Evolutionary conservation across 2,329 filamentous ascomycete genomes (phyloP).

Genomic region (Trichoderma sp.): DNA sequence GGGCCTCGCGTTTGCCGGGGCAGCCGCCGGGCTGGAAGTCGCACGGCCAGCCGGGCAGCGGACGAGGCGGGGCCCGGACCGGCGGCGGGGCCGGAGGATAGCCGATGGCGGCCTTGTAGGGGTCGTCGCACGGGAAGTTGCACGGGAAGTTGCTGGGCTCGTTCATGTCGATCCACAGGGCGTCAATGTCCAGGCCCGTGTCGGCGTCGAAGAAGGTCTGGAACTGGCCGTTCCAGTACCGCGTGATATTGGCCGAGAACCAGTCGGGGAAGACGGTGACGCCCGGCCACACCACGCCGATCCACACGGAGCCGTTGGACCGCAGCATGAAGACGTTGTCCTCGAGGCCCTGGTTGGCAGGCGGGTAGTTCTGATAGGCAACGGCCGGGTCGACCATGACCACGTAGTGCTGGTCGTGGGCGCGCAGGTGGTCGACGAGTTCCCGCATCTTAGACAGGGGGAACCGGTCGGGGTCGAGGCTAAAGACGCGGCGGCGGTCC

Average conservation of each 20-base stretch:
- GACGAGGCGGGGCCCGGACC: constrained; percentile 63
- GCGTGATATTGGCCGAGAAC: constrained; percentile 66
- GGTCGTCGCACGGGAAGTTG: constrained; percentile 38
- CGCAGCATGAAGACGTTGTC: constrained; percentile 53
- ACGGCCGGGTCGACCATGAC: constrained; percentile 77
- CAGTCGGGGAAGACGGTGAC: constrained; percentile 74
- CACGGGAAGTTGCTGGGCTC: constrained; percentile 43
- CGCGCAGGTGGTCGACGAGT: constrained; percentile 67
- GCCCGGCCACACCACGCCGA: constrained; percentile 77
- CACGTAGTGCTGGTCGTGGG: constrained; percentile 68
- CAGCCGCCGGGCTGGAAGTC: constrained; percentile 37
- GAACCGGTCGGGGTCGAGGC: constrained; percentile 68
- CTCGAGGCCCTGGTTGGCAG: constrained; percentile 47
- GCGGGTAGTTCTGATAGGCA: constrained; percentile 52
- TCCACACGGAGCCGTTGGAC: constrained; percentile 58
- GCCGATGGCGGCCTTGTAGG: constrained; percentile 37
- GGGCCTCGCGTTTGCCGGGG: constrained; percentile 20
- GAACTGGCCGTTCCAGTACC: constrained; percentile 73
- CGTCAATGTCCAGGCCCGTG: constrained; percentile 73
- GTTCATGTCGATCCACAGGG: constrained; percentile 75
- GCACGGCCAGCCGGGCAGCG: constrained; percentile 68
- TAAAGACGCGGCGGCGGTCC: constrained; percentile 59
- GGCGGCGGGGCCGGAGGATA: constrained; percentile 65
- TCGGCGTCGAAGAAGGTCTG: constrained; percentile 63
- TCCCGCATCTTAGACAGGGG: constrained; percentile 64